Conservation (phyloP, 23 red algal genomes). For the Rhodosorus marinus region DNA sequence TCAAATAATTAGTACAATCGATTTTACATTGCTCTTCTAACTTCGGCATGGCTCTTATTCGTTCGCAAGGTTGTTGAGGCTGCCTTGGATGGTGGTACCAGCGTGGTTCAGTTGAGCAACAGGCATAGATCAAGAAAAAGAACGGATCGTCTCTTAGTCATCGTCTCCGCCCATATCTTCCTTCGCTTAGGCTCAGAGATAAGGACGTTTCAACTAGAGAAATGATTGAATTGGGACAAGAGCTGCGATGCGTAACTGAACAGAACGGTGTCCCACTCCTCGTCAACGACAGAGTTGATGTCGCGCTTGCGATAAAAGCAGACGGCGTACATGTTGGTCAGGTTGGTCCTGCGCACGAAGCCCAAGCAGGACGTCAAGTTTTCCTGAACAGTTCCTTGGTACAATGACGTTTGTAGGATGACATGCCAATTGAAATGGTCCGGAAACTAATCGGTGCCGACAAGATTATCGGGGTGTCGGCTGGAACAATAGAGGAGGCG, state of each 20-base stretch:
- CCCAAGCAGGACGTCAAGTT: background rate
- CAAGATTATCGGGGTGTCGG: constrained; percentile 60
- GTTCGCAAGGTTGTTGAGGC: background rate
- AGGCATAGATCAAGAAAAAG: too few species aligned
- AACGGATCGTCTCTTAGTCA: too few species aligned
- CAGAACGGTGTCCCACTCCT: constrained; percentile 23
- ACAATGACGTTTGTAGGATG: too few species aligned
- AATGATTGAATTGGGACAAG: constrained; percentile 8
- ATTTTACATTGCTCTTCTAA: too few species aligned
- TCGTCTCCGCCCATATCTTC: too few species aligned
- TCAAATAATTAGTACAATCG: too few species aligned
- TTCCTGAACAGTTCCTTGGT: background rate
- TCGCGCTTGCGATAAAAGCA: constrained; percentile 39
- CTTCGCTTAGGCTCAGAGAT: too few species aligned
- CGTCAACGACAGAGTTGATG: constrained; percentile 69
- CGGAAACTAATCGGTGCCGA: constrained; percentile 10
- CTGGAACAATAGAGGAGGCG: constrained; percentile 40
- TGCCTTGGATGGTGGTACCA: background rate
- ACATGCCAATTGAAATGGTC: constrained; percentile 16
- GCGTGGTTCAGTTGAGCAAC: constrained; percentile 31
- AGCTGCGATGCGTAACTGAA: constrained; percentile 11
- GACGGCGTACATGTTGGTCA: constrained; percentile 98
- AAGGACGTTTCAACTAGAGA: constrained; percentile 1
- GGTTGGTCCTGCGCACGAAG: too few species aligned
- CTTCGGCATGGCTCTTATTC: too few species aligned